Evolutionary conservation across 805 yeast genomes (phyloP), one percentile per base, ranked within the genome.

Genomic region (Allodekkera sacchari): DNA sequence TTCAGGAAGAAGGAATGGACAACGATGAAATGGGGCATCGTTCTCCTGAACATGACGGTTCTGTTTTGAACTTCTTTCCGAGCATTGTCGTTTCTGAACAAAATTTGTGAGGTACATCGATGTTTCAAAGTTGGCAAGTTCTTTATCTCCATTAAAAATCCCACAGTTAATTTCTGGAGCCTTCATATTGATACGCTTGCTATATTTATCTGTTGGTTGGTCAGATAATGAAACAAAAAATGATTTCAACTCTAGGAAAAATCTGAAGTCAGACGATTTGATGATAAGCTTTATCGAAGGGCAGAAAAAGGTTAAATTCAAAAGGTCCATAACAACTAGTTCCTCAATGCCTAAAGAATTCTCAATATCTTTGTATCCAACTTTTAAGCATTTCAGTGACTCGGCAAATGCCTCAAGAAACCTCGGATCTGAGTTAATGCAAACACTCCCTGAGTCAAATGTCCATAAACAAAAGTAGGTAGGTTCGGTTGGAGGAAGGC

Each of bases 381-480:
- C 74, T 0, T 55, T 74, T 32, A 84, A 60, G 12, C 73, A 72
- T 8, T 52, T 30, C 8, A 71, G 39, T 0, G 77, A 58, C 3
- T 61, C 44, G 0, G 44, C 39, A 9, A 81, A 46, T 1, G 68
- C 65, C 22, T 60, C 57, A 7, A 76, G 16, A 35, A 74, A 66
- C 4, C 44, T 35, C 0, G 76, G 61, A 7, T 65, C 57, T 1
- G 83, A 70, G 34, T 74, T 66, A 9, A 83, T 54, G 1, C 44
- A 35, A 4, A 87, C 57, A 4, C 60, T 62, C 7, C 88, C 94
- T 1, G 80, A 49, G 18, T 69, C 72, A 43, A 92, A 74, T 37
- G 81, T 88, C 98, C 98, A 92, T 37, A 83, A 78, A 47, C 96
- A 87, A 41, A 72, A 75, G 50, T 83, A 92, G 0, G 96, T 84